Conservation (phyloP, 2,329 filamentous ascomycete species). For the Chalaropsis thielavioides region DNA sequence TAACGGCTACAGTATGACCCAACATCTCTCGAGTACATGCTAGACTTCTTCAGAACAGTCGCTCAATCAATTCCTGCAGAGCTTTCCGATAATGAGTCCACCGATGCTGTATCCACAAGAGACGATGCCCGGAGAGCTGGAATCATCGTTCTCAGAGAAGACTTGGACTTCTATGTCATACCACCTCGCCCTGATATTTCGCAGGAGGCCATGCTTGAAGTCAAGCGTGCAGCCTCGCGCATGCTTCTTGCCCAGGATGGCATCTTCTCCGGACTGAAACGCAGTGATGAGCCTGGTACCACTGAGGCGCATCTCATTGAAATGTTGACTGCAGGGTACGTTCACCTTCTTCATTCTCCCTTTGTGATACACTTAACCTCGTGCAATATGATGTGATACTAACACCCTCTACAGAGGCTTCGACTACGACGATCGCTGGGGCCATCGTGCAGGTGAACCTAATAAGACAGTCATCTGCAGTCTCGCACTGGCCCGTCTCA, state of each 20-base stretch:
- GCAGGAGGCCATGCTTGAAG: constrained; percentile 82
- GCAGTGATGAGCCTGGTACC: constrained; percentile 88
- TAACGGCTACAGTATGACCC: constrained; percentile 65
- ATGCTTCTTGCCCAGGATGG: constrained; percentile 81
- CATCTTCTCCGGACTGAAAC: constrained; percentile 88
- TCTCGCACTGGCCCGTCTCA: constrained; percentile 77
- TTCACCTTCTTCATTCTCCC: constrained; percentile 18
- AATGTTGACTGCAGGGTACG: constrained; percentile 96
- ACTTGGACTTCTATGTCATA: constrained; percentile 94
- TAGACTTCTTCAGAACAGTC: constrained; percentile 93
- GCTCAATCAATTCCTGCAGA: constrained; percentile 73
- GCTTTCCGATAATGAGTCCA: constrained; percentile 27
- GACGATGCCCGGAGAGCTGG: constrained; percentile 82
- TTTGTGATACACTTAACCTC: background rate
- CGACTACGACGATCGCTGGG: constrained; percentile 90
- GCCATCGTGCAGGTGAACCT: constrained; percentile 90
- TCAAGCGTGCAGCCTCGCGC: constrained; percentile 81
- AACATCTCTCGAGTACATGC: constrained; percentile 92
- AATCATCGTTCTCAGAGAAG: constrained; percentile 91
- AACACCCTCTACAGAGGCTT: constrained; percentile 53
- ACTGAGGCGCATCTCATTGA: constrained; percentile 98
- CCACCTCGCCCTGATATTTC: constrained; percentile 73
- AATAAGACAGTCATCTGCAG: constrained; percentile 98
- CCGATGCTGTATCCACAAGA: constrained; percentile 55
- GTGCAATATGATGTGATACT: constrained; percentile 10